A percentile compares a stretch with the other conserved stretches of the same genome.
Evolutionary conservation across 805 yeast species (phyloP).

Genomic region (Debaryomyces prosopidis): DNA sequence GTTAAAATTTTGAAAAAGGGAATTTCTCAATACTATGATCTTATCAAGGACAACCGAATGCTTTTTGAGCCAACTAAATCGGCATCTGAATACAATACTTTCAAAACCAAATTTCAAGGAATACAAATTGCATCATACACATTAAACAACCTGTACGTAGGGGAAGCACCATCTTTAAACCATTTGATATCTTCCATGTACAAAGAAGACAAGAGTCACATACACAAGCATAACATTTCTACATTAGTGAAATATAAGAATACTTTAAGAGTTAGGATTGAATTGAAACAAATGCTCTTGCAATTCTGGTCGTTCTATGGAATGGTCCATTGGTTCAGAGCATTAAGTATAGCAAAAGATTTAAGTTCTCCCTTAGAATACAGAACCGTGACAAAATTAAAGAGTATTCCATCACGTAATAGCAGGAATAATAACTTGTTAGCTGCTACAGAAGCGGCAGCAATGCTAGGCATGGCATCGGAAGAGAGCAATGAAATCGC

Average conservation of each 20-base stretch:
- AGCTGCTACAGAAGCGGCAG: slow-evolving; percentile 23
- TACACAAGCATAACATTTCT: slow-evolving; percentile 12
- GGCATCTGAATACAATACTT: slow-evolving; percentile 12
- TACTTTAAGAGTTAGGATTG: slow-evolving; percentile 37
- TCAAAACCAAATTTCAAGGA: slow-evolving; percentile 23
- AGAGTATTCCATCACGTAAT: slow-evolving; percentile 23
- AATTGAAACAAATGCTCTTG: slow-evolving; percentile 35
- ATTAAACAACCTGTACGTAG: slow-evolving; percentile 29
- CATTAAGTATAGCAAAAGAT: slow-evolving; percentile 34
- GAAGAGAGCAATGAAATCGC: background rate
- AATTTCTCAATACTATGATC: slow-evolving; percentile 18
- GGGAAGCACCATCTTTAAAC: slow-evolving; percentile 37
- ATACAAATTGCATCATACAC: slow-evolving; percentile 27
- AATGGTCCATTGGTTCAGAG: slow-evolving; percentile 39
- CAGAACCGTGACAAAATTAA: slow-evolving; percentile 23
- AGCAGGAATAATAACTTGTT: slow-evolving; percentile 22
- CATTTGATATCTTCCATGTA: slow-evolving; percentile 22
- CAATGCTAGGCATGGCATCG: slow-evolving; percentile 6
- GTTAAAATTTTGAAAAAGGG: slow-evolving; percentile 3
- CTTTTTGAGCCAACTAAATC: slow-evolving; percentile 39
- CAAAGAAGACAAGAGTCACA: slow-evolving; percentile 19
- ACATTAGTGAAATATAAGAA: slow-evolving; percentile 32
- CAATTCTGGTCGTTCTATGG: slow-evolving; percentile 45
- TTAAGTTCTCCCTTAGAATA: slow-evolving; percentile 30
- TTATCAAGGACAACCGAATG: slow-evolving; percentile 28